Evolutionary conservation across 2,329 filamentous ascomycete genomes (phyloP).

Genomic region (Trichoderma asperellum): DNA sequence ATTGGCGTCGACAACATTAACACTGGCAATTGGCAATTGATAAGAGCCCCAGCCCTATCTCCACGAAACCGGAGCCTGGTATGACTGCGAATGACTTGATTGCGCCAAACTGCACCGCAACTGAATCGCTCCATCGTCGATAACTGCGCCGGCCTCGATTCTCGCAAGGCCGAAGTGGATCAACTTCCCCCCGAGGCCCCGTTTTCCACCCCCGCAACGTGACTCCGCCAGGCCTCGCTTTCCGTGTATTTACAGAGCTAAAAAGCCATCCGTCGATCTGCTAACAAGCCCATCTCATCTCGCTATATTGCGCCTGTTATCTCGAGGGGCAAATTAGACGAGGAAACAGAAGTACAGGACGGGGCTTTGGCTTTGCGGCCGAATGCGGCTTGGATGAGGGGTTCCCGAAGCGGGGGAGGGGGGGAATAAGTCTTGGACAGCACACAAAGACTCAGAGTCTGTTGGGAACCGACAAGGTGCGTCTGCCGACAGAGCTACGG

Average conservation of each 20-base stretch:
- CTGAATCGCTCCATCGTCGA: slow-evolving; percentile 26
- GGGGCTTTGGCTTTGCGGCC: neutral
- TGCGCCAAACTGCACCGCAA: neutral
- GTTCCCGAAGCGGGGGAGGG: slow-evolving; percentile 15
- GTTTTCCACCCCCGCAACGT: slow-evolving; percentile 28
- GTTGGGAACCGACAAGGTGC: slow-evolving; percentile 24
- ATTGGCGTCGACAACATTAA: neutral
- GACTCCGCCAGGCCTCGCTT: slow-evolving; percentile 24
- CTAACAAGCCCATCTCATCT: slow-evolving; percentile 21
- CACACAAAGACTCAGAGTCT: neutral
- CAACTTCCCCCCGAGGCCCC: slow-evolving; percentile 13
- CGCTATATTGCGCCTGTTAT: neutral
- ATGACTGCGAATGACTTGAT: neutral
- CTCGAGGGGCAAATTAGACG: neutral
- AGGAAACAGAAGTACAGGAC: neutral
- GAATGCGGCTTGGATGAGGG: slow-evolving; percentile 28
- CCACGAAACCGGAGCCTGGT: slow-evolving; percentile 17
- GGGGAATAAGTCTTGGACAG: neutral
- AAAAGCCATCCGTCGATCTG: slow-evolving; percentile 20
- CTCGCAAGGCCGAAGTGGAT: slow-evolving; percentile 16
- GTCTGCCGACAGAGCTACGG: neutral
- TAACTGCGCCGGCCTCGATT: slow-evolving; percentile 12
- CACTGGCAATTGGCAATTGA: slow-evolving; percentile 6
- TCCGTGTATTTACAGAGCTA: slow-evolving; percentile 20
- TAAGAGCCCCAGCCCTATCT: slow-evolving; percentile 27